These are phyloP conservation scores for Camellia granthamiana DNA, from an alignment of 148 eudicot genomes.

Conservation along the genomic window DNA sequence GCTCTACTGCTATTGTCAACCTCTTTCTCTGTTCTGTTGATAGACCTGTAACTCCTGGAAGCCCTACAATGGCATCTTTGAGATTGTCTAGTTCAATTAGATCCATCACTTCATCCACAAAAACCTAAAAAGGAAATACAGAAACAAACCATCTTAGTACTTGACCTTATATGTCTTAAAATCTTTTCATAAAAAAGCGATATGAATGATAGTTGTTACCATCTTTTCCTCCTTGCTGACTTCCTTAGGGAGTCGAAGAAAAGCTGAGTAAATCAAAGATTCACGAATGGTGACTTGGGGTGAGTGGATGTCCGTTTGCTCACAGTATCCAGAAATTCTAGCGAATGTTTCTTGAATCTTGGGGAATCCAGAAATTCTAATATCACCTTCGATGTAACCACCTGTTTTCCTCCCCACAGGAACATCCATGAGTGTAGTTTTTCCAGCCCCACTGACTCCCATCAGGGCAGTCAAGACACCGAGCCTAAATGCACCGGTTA, in stretches of 20 bases:
- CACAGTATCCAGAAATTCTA: constrained; percentile 45
- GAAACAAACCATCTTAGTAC: not conserved
- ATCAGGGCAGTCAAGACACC: constrained; percentile 47
- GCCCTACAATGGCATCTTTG: constrained; percentile 44
- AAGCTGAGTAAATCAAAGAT: constrained; percentile 46
- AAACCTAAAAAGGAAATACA: constrained; percentile 24
- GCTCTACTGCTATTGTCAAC: constrained; percentile 52
- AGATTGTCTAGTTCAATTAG: constrained; percentile 40
- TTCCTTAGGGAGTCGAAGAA: constrained; percentile 42
- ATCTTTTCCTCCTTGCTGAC: constrained; percentile 37
- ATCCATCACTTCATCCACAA: constrained; percentile 48
- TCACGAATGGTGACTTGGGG: constrained; percentile 46
- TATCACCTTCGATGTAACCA: constrained; percentile 47
- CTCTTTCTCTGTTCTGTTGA: constrained; percentile 54
- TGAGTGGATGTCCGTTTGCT: constrained; percentile 51
- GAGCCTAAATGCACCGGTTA: constrained; percentile 45
- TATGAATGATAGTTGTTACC: constrained; percentile 23
- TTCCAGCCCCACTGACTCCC: constrained; percentile 55
- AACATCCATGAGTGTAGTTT: constrained; percentile 50
- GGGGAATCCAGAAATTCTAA: constrained; percentile 43
- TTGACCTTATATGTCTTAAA: not conserved
- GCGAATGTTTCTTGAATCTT: constrained; percentile 46
- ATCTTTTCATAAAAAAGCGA: not conserved
- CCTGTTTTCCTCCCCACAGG: constrained; percentile 48
- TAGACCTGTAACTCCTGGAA: constrained; percentile 40